Percentiles rank a stretch among this genome's conserved stretches.
Evolutionary conservation across 2,329 filamentous ascomycete species (phyloP).

Genomic region (Colletotrichum sp.): DNA sequence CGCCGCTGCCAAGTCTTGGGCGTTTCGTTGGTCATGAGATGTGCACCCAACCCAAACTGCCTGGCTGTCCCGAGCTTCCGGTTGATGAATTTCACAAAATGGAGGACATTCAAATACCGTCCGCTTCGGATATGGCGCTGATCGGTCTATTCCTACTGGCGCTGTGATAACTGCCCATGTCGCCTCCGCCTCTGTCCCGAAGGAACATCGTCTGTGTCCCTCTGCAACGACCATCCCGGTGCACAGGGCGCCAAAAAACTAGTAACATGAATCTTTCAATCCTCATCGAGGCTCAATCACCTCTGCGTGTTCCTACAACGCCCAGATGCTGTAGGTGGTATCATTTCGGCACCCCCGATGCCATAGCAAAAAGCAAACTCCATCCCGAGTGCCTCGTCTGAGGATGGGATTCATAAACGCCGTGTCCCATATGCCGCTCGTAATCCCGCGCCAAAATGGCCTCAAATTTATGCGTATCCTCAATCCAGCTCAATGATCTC

Average conservation of each 20-base stretch:
- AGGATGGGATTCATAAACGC: not conserved
- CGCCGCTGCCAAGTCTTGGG: not conserved
- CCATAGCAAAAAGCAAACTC: not conserved
- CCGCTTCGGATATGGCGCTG: not conserved
- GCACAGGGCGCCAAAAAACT: not conserved
- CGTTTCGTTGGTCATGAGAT: not conserved
- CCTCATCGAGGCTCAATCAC: not conserved
- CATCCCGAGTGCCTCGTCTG: not conserved
- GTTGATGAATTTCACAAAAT: not conserved
- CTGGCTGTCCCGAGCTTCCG: not conserved
- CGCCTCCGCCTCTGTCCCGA: not conserved
- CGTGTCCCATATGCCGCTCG: not conserved
- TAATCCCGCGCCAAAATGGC: not conserved
- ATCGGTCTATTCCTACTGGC: not conserved
- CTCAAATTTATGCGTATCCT: not conserved
- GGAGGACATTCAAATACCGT: not conserved
- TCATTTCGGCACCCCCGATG: conserved; percentile 10
- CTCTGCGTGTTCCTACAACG: not conserved
- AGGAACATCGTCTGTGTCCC: not conserved
- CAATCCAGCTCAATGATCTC: conserved; percentile 23
- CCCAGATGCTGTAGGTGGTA: conserved; percentile 14
- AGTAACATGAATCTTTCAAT: not conserved
- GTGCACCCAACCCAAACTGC: not conserved
- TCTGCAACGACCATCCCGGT: not conserved
- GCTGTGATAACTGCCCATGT: not conserved